phyloP scores from a whole-genome alignment of 129 eudicot genomes.

The Solidago caesia region DNA sequence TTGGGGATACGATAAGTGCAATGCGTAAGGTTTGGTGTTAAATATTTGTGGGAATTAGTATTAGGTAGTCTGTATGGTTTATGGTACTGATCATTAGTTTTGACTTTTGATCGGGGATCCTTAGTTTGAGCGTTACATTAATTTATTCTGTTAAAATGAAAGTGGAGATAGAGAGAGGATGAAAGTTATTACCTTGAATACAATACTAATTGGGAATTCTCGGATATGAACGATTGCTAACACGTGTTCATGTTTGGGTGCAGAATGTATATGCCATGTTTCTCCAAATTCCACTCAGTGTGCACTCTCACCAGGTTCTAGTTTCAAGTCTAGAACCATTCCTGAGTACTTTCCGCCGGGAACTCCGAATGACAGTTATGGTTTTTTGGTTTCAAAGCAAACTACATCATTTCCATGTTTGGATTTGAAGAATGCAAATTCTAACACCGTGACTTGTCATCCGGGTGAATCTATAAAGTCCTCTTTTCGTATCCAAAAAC shows the following conservation, averaged over 20 bases:
- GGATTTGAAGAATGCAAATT: not conserved
- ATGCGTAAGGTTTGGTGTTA: no score
- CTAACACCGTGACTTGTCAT: constrained; percentile 12
- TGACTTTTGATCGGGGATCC: not conserved
- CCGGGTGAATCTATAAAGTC: constrained; percentile 17
- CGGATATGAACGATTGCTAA: constrained; percentile 13
- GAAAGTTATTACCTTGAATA: constrained; percentile 5
- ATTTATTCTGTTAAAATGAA: not conserved
- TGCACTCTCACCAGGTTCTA: constrained; percentile 20
- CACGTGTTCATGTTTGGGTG: constrained; percentile 11
- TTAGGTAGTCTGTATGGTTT: not conserved
- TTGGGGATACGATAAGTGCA: no score
- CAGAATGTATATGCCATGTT: constrained; percentile 15
- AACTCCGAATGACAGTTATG: constrained; percentile 16
- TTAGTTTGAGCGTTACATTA: not conserved
- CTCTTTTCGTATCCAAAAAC: constrained; percentile 20
- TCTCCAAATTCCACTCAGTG: constrained; percentile 25
- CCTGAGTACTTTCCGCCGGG: constrained; percentile 19
- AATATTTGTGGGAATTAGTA: no score
- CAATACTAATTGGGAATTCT: not conserved
- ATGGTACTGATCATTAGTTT: not conserved
- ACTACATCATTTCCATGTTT: not conserved
- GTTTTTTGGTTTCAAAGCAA: not conserved
- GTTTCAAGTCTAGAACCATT: constrained; percentile 7
- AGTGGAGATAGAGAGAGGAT: not conserved